phyloP scores from a whole-genome alignment of 257 asterid genomes.

The Ocimum tenuiflorum region DNA sequence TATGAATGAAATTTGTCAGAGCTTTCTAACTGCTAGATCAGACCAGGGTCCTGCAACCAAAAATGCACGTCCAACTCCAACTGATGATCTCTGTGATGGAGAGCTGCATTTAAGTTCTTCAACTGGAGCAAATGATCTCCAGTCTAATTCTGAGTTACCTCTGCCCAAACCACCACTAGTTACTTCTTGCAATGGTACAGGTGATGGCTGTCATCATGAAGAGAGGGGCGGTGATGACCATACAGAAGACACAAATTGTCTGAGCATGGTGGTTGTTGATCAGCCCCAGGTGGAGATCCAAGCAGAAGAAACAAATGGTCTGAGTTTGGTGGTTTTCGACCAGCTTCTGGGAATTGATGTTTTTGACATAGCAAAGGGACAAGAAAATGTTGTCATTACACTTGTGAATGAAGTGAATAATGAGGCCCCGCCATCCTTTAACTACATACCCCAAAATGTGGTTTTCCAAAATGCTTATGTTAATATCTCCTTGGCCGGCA shows the following conservation, averaged over 20 bases:
- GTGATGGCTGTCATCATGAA: not conserved
- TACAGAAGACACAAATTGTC: conserved; percentile 28
- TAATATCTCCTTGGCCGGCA: conserved; percentile 58
- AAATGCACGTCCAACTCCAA: conserved; percentile 11
- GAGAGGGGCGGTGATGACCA: not conserved
- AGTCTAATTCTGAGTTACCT: conserved; percentile 22
- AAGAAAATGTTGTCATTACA: conserved; percentile 52
- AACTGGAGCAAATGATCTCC: conserved; percentile 26
- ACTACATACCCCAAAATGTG: conserved; percentile 65
- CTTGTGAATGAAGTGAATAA: conserved; percentile 56
- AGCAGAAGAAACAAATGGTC: conserved; percentile 28
- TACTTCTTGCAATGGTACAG: conserved; percentile 29
- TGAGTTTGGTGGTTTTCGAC: conserved; percentile 31
- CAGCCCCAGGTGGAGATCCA: conserved; percentile 2
- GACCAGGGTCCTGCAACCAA: conserved; percentile 23
- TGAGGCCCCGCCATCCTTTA: conserved; percentile 50
- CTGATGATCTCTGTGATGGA: conserved; percentile 14
- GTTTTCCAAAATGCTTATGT: conserved; percentile 62
- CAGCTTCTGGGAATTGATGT: conserved; percentile 28
- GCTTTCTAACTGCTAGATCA: conserved; percentile 42
- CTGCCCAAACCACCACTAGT: conserved; percentile 21
- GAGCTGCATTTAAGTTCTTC: conserved; percentile 19
- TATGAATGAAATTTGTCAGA: conserved; percentile 55
- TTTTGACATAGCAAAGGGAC: conserved; percentile 76
- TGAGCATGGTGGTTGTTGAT: conserved; percentile 33